Base-by-base conservation (phyloP, 2,329 filamentous ascomycete species). In the Calonectria henricotiae region DNA sequence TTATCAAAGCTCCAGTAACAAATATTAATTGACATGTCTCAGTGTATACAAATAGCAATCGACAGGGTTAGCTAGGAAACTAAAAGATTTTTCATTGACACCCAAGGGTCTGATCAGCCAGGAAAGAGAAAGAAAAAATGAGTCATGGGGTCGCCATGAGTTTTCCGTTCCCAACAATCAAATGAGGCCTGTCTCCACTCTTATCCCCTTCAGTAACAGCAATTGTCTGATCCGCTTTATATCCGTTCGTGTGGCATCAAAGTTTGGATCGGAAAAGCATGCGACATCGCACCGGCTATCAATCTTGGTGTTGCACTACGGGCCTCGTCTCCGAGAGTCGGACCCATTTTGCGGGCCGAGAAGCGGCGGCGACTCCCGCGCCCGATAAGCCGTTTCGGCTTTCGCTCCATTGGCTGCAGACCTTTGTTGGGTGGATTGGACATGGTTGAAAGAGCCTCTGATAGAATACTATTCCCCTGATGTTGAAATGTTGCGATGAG, bases 241-340 rank as follows among this genome's bases (percentile, higher is more conserved):
- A 64, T 64, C 62, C 62, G 62, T 11, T 15, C 17, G 23, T 35
- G 39, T 35, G 39, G 55, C 51, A 5, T 64, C 47, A 30, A 35
- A 47, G 43, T 35, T 62, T 35, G n/a, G 30, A 39, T 64, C 62
- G 47, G 62, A 54, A 64, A 64, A 64, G 32, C 23, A 30, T 64
- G 62, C 62, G 62, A 64, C 54, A 64, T 64, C 62, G 62, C 62
- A 64, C 20, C 25, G 4, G 47, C 23, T 54, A 27, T 15, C 17
- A 27, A 64, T 54, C 23, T 3, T 44, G 55, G 39, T 32, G 39
- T 43, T 43, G 27, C 23, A 61, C 32, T 32, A 43, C 39, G 39
- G 55, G 1, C 13, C 23, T 23, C 55, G 20, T 61, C 55, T 61
- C 55, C 55, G 55, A 61, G 37, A 30, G 55, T 61, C 55, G 55